These are phyloP conservation scores for Cinnamomum micranthum DNA, from an alignment of 164 flowering plant species.

Conservation along the genomic window DNA sequence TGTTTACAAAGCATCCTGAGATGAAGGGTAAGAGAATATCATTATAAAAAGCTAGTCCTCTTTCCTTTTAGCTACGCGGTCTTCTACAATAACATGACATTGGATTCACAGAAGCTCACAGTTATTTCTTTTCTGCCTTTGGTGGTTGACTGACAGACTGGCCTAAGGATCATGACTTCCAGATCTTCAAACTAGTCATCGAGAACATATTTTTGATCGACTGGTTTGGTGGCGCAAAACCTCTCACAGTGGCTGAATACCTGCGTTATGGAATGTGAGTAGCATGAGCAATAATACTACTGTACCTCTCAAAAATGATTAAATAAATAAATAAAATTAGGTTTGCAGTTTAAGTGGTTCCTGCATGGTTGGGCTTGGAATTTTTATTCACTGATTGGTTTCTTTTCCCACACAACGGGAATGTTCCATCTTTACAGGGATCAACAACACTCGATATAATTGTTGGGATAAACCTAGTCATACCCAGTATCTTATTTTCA, in stretches of 20 bases:
- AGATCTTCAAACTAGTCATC: constrained; percentile 66
- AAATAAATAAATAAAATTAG: no score
- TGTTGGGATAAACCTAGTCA: no score
- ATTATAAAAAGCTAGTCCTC: not conserved
- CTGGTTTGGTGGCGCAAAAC: constrained; percentile 87
- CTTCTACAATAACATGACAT: not conserved
- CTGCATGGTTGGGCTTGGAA: no score
- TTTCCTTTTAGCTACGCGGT: not conserved
- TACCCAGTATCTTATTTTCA: no score
- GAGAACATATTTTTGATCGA: constrained; percentile 73
- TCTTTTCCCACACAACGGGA: no score
- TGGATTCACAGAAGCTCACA: not conserved
- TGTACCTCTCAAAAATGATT: no score
- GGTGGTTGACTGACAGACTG: constrained; percentile 47
- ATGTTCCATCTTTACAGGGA: no score
- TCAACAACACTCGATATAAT: no score
- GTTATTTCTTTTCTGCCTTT: not conserved
- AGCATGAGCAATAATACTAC: not conserved
- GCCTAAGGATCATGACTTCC: constrained; percentile 79
- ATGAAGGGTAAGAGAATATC: constrained; percentile 56
- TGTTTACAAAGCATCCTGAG: constrained; percentile 91
- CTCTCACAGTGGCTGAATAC: constrained; percentile 69
- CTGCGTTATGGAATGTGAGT: constrained; percentile 56
- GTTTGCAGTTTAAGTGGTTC: no score
- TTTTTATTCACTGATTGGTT: no score